Evolutionary conservation across 768 basidiomycete genomes (phyloP).

Genomic region (Tremella mesenterica): DNA sequence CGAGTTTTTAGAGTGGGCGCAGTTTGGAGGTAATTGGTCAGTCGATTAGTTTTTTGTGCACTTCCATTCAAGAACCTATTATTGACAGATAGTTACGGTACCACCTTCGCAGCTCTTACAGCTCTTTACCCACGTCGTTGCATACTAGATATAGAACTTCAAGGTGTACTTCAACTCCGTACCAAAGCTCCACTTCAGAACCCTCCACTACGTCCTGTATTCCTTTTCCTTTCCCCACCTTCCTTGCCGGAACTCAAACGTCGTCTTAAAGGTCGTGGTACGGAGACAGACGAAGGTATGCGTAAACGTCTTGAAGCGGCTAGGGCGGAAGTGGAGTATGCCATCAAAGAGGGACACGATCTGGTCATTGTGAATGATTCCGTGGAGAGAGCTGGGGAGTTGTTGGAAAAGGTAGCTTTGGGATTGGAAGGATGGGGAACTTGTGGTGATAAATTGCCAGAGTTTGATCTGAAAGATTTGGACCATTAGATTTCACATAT

Average conservation of each 20-base stretch:
- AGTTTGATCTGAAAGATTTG: slow-evolving; percentile 35
- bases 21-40: slow-evolving; percentile 74
- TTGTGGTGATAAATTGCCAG: slow-evolving; percentile 59
- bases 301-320: slow-evolving; percentile 69
- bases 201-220: slow-evolving; percentile 66
- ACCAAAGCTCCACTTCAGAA: slow-evolving; percentile 49
- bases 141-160: slow-evolving; percentile 90
- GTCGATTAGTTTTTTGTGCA: slow-evolving; percentile 5
- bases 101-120: slow-evolving; percentile 66
- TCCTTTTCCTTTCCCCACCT: slow-evolving; percentile 86
- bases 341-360: slow-evolving; percentile 68
- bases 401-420: slow-evolving; percentile 68
- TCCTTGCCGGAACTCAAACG: slow-evolving; percentile 59
- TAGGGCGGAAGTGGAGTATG: slow-evolving; percentile 71
- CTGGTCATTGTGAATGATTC: slow-evolving; percentile 84
- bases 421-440: slow-evolving; percentile 62
- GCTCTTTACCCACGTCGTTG: slow-evolving; percentile 70
- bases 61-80: background rate
- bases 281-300: slow-evolving; percentile 66
- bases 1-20: slow-evolving; percentile 88
- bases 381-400: slow-evolving; percentile 66
- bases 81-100: slow-evolving; percentile 58
- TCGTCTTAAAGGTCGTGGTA: slow-evolving; percentile 70
- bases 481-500: slow-evolving; percentile 9
- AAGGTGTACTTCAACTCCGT: slow-evolving; percentile 92